Base-by-base conservation (phyloP, 768 basidiomycete species). In the Lyophyllum shimeji region DNA sequence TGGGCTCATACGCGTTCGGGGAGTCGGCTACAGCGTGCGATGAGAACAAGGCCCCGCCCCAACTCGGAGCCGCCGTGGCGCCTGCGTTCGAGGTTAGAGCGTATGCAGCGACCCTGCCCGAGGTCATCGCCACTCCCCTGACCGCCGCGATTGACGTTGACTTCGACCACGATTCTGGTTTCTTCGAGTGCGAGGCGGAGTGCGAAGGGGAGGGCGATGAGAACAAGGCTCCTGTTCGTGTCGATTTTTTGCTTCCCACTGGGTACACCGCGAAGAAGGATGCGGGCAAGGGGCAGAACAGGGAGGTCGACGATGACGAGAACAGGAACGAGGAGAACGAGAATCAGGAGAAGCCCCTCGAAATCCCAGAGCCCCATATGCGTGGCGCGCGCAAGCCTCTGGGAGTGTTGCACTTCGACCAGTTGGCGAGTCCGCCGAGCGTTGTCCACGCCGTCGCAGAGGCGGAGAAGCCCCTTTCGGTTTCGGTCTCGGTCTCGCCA, bases 31-130 rank as follows among this genome's bases (percentile, higher is more conserved):
- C 29, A 4, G 17, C 11, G 23, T 33, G 18, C 7, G 39, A 37
- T 21, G 45, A 46, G 34, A 39, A 53, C 20, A 21, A 13, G 15
- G 17, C 9, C 31, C 18, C 34, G 39, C 6, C 15, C 9, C 34
- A 6, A 17, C 34, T 37, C 12, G 18, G 20, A 2, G 21, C 50
- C 24, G 49, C n/a, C n/a, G n/a, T n/a, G n/a, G n/a, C n/a, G n/a
- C n/a, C n/a, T n/a, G 55, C 44, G 1, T 46, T 56, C 17, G 55
- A 56, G 46, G 55, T 51, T n/a, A n/a, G n/a, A 17, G 56, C 50
- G 37, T 34, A 44, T 18, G 44, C 49, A 12, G 24, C 33, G 13
- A n/a, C 33, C 7, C 25, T 57, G 9, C 25, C 43, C 0, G 48
- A 57, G 8, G 24, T 20, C 21, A 20, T 46, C 37, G 11, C 51